These are phyloP conservation scores for Anisodus acutangulus DNA, from an alignment of 257 asterid genomes.

Conservation along the genomic window DNA sequence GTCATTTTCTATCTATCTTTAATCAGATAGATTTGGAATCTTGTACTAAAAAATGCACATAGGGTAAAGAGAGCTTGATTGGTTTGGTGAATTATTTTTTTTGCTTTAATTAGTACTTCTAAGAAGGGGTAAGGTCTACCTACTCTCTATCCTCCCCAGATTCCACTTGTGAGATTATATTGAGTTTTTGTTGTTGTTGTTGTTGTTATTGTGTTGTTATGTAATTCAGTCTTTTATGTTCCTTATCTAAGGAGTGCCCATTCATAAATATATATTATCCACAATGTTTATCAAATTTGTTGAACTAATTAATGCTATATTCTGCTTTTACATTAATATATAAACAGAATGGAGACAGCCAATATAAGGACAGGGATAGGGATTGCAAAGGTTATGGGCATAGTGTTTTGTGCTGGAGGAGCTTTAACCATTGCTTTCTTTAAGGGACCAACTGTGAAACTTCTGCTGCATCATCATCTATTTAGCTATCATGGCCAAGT, in stretches of 20 bases:
- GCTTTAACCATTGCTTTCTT: constrained; percentile 72
- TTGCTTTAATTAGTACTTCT: neutral
- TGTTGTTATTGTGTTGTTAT: neutral
- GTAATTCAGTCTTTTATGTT: neutral
- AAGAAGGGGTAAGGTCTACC: too few relatives aligned
- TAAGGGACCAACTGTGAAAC: constrained; percentile 63
- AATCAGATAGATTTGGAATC: neutral
- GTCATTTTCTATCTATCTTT: neutral
- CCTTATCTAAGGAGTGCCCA: neutral
- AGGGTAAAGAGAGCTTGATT: neutral
- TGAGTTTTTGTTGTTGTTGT: too few relatives aligned
- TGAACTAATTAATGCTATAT: neutral
- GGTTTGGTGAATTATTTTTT: neutral
- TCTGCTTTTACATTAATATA: neutral
- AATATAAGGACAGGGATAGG: constrained; percentile 58
- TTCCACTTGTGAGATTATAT: too few relatives aligned
- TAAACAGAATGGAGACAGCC: constrained; percentile 67
- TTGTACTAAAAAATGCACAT: neutral
- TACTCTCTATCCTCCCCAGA: too few relatives aligned
- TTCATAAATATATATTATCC: neutral
- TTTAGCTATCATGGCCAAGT: constrained; percentile 44
- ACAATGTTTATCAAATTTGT: neutral
- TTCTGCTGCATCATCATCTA: constrained; percentile 64
- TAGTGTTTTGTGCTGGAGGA: constrained; percentile 65
- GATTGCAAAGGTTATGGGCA: constrained; percentile 61